Base-by-base conservation (phyloP, 768 basidiomycete genomes). In the Trametes punicea region DNA sequence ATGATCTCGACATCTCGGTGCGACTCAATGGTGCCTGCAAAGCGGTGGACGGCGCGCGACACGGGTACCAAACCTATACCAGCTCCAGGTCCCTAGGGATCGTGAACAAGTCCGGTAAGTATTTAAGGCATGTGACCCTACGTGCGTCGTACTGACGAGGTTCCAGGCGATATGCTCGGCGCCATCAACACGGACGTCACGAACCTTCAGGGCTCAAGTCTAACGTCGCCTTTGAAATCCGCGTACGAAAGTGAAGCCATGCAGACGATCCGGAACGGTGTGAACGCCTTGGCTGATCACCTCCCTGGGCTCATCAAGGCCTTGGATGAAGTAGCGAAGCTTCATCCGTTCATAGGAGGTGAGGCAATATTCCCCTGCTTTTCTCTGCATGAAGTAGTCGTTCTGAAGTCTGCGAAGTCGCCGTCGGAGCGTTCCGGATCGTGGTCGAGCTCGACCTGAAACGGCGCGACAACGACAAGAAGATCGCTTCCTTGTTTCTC, bases 391-490 rank as follows among this genome's bases (percentile, higher is more conserved):
- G 26, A 11, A 6, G 7, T 3, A n/a, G n/a, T 21, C 0, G 11
- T 41, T 6, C 50, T 49, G 18, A 39, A 7, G 2, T 2, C 1
- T 13, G 8, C n/a, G 8, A 18, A 72, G 81, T 79, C 42, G 79
- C 74, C 26, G 76, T 81, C 16, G 62, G 74, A 10, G 80, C 80
- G 1, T 83, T 83, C 67, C 70, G 75, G 33, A 67, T 78, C 0
- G 79, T 80, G 4, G 72, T 80, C 25, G 73, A 75, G 16, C 67
- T 82, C 34, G 79, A 81, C 56, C 48, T 77, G 55, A 77, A 76
- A 5, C 70, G 80, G 18, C 69, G 77, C 18, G 79, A 80, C 23
- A 82, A 83, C 52, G 76, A 82, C 56, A 74, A 73, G 51, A 80
- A 79, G 56, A 73, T 81, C 6, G 56, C 75, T 1, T 67, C 72